phyloP scores from a whole-genome alignment of 129 eudicot genomes.

The Tagetes erecta region DNA sequence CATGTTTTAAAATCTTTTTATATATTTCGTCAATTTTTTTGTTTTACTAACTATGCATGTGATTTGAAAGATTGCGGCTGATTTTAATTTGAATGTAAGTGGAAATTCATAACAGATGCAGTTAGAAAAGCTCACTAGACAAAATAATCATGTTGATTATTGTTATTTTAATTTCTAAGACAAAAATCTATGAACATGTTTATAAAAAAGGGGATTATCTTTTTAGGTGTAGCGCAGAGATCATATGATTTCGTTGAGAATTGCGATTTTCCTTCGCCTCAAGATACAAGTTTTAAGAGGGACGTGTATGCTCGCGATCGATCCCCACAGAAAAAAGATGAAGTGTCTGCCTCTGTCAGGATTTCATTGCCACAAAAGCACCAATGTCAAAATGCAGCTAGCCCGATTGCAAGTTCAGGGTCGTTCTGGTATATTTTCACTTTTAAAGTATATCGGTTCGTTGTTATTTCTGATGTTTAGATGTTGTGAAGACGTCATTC shows the following conservation, averaged over 20 bases:
- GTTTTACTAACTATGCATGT: too few relatives aligned
- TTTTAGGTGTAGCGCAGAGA: slow-evolving; percentile 51
- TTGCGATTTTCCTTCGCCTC: slow-evolving; percentile 90
- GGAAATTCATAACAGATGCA: too few relatives aligned
- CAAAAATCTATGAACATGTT: too few relatives aligned
- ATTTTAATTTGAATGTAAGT: too few relatives aligned
- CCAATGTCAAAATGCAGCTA: slow-evolving; percentile 25
- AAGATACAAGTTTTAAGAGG: slow-evolving; percentile 37
- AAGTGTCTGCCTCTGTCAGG: slow-evolving; percentile 22
- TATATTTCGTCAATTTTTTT: too few relatives aligned
- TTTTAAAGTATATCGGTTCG: slow-evolving; percentile 2
- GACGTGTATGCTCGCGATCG: slow-evolving; percentile 20
- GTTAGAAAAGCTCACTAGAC: too few relatives aligned
- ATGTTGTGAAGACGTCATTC: slow-evolving; percentile 14
- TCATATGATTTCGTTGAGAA: slow-evolving; percentile 68
- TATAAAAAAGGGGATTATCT: too few relatives aligned
- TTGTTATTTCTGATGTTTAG: not conserved
- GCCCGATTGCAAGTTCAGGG: slow-evolving; percentile 27
- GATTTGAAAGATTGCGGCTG: too few relatives aligned
- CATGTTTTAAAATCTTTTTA: too few relatives aligned
- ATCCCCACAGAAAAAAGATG: slow-evolving; percentile 27
- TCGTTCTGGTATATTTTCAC: slow-evolving; percentile 44
- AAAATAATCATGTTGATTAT: too few relatives aligned
- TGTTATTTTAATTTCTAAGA: too few relatives aligned
- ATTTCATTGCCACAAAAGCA: slow-evolving; percentile 26